phyloP scores from a whole-genome alignment of 129 eudicot genomes.

The Ambrosia artemisiifolia region DNA sequence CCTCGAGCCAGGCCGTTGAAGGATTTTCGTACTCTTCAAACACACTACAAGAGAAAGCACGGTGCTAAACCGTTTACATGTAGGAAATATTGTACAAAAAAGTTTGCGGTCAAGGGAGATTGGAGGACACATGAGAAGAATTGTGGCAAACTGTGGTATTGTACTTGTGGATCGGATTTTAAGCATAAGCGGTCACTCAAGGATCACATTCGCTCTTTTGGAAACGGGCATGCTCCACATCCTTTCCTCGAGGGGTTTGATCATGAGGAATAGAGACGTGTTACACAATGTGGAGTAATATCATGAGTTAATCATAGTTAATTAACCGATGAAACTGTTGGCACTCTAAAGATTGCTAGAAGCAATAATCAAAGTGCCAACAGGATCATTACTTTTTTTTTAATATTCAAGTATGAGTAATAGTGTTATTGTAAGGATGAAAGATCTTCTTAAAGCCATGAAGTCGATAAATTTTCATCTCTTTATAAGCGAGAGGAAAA shows the following conservation, averaged over 20 bases:
- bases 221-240: constrained; percentile 79
- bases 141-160: constrained; percentile 93
- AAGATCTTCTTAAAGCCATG: constrained; percentile 41
- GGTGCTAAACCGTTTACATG: constrained; percentile 76
- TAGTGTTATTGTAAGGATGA: constrained; percentile 30
- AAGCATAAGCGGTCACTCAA: constrained; percentile 94
- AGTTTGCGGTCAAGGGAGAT: constrained; percentile 92
- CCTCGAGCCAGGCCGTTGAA: constrained; percentile 93
- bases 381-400: constrained; percentile 19
- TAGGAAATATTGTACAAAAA: constrained; percentile 73
- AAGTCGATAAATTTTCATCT: constrained; percentile 83
- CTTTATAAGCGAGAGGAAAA: constrained; percentile 15
- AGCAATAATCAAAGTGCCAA: constrained; percentile 29
- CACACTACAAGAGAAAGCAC: constrained; percentile 94
- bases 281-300: constrained; percentile 55
- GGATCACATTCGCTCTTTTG: constrained; percentile 89
- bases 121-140: constrained; percentile 98
- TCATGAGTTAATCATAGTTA: not conserved
- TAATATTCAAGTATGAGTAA: not conserved
- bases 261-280: constrained; percentile 59
- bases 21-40: constrained; percentile 91
- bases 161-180: constrained; percentile 93
- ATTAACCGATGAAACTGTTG: constrained; percentile 26
- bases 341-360: constrained; percentile 33
- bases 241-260: constrained; percentile 63